These are phyloP conservation scores for Lyophyllum atratum DNA, from an alignment of 768 basidiomycete genomes.

Conservation along the genomic window DNA sequence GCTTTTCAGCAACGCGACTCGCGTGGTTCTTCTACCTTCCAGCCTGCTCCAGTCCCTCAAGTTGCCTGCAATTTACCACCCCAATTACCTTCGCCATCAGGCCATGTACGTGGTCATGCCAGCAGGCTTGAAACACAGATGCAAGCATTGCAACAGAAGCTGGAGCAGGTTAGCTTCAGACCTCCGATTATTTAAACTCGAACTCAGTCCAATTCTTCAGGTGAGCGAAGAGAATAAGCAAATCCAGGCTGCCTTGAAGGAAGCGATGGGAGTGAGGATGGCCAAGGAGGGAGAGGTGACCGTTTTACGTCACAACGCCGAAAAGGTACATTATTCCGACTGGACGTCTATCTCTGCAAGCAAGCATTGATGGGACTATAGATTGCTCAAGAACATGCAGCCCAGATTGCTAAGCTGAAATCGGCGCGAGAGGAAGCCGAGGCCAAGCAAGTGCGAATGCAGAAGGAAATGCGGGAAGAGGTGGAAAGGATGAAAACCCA, in stretches of 20 bases:
- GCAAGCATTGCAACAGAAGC: constrained; percentile 34
- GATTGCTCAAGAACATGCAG: constrained; percentile 60
- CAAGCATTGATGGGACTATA: constrained; percentile 21
- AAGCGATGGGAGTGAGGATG: constrained; percentile 51
- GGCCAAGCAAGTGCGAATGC: constrained; percentile 51
- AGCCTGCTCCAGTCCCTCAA: not conserved
- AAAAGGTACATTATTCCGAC: constrained; percentile 48
- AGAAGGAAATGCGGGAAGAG: constrained; percentile 67
- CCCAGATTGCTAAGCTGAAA: constrained; percentile 57
- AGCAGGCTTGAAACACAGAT: constrained; percentile 24
- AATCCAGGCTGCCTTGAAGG: constrained; percentile 45
- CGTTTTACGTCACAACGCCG: constrained; percentile 63
- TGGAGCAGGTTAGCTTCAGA: constrained; percentile 45
- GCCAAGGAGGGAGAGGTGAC: constrained; percentile 73
- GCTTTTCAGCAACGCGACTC: constrained; percentile 1
- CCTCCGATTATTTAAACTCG: not conserved
- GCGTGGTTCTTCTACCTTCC: not conserved
- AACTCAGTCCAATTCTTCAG: constrained; percentile 33
- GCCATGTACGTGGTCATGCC: not conserved
- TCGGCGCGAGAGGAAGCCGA: constrained; percentile 64
- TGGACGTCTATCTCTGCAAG: not conserved
- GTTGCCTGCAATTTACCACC: not conserved
- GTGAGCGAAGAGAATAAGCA: constrained; percentile 50
- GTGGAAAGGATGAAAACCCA: constrained; percentile 72
- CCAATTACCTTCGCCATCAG: not conserved